Percentiles rank a stretch among this genome's conserved stretches.
These are phyloP conservation scores for Biscutella laevigata DNA, from an alignment of 441 rosid species.

Conservation along the genomic window DNA sequence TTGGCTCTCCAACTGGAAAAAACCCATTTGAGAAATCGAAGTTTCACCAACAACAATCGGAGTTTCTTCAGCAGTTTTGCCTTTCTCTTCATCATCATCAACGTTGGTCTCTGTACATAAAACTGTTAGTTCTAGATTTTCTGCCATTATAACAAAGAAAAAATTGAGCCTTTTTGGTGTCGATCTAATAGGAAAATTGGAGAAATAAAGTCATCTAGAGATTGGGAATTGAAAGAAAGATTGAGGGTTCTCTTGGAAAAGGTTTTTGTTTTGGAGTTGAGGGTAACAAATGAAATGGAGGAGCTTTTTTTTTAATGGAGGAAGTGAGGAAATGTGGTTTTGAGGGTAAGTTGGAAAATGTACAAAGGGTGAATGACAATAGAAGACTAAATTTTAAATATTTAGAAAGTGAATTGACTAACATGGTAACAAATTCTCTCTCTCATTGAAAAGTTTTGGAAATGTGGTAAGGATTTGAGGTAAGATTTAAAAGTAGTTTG, in stretches of 20 bases:
- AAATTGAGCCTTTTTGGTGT: neutral
- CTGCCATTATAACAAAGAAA: slow-evolving; percentile 29
- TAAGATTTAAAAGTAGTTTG: neutral
- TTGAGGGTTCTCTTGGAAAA: slow-evolving; percentile 25
- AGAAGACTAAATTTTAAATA: neutral
- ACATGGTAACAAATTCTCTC: slow-evolving; percentile 18
- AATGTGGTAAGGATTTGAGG: slow-evolving; percentile 1
- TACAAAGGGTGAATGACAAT: neutral
- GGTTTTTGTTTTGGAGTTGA: slow-evolving; percentile 21
- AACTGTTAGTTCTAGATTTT: slow-evolving; percentile 31
- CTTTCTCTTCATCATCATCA: slow-evolving; percentile 28
- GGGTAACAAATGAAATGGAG: neutral
- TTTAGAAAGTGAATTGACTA: slow-evolving; percentile 11
- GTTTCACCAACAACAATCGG: slow-evolving; percentile 24
- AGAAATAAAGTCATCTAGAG: slow-evolving; percentile 27
- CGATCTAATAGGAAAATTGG: slow-evolving; percentile 22
- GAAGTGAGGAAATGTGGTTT: slow-evolving; percentile 9
- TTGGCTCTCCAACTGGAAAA: slow-evolving; percentile 30
- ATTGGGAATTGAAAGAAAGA: slow-evolving; percentile 21
- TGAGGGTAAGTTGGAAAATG: slow-evolving; percentile 16
- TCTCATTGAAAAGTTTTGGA: neutral
- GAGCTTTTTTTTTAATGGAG: slow-evolving; percentile 9
- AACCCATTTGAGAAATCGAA: slow-evolving; percentile 35
- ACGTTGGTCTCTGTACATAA: slow-evolving; percentile 34
- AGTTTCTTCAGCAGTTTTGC: slow-evolving; percentile 16